Evolutionary conservation across 164 flowering plant species (phyloP).

Genomic region (Vitis labrusca): DNA sequence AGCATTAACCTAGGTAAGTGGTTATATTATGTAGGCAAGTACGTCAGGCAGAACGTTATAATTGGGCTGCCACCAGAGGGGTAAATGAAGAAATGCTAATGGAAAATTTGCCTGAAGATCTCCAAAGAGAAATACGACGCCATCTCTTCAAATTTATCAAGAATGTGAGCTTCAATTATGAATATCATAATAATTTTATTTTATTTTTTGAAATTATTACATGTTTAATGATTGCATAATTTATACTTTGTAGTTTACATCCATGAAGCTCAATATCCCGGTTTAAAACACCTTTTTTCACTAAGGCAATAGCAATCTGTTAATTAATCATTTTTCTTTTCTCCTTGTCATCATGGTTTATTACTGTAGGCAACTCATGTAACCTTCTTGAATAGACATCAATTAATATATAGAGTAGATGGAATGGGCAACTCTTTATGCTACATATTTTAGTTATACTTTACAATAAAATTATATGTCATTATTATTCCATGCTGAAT

Average conservation of each 20-base stretch:
- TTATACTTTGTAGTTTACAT: not conserved
- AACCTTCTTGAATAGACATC: too few species aligned
- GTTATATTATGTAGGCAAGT: slow-evolving; percentile 47
- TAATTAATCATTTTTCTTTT: too few species aligned
- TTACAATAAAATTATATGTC: too few species aligned
- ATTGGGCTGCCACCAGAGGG: slow-evolving; percentile 83
- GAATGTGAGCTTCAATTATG: slow-evolving; percentile 41
- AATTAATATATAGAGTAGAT: too few species aligned
- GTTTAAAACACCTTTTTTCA: too few species aligned
- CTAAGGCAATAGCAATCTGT: too few species aligned
- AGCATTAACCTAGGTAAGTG: too few species aligned
- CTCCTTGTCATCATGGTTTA: too few species aligned
- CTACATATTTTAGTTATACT: too few species aligned
- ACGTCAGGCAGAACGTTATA: slow-evolving; percentile 64
- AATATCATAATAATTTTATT: not conserved
- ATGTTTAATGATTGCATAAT: not conserved
- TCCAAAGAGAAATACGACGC: slow-evolving; percentile 81
- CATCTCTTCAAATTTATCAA: slow-evolving; percentile 76
- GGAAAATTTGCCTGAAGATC: slow-evolving; percentile 78
- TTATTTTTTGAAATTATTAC: not conserved
- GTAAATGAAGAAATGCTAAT: slow-evolving; percentile 72
- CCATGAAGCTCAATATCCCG: not conserved
- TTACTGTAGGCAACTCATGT: too few species aligned
- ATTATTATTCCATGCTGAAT: too few species aligned
- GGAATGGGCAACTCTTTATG: too few species aligned